A percentile compares a stretch with the other conserved stretches of the same genome.
Conservation (phyloP, 2,329 filamentous ascomycete genomes). For the Pseudogymnoascus sp. region DNA sequence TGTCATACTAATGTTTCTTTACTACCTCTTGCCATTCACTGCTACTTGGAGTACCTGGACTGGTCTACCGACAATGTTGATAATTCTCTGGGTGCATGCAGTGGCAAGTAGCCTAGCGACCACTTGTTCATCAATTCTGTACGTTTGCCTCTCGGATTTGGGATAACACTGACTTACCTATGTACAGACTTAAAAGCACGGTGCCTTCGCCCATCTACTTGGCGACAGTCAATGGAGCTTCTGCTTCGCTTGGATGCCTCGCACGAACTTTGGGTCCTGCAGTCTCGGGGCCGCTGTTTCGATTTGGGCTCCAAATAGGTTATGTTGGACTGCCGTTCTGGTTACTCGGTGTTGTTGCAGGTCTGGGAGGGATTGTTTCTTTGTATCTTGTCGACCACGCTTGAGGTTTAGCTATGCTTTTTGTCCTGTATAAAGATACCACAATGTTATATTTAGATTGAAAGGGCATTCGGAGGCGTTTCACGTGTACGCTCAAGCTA, state of each 20-base stretch:
- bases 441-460: too few relatives aligned
- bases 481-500: too few relatives aligned
- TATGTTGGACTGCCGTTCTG: constrained; percentile 5
- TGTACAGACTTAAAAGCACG: neutral
- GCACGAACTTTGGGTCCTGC: neutral
- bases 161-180: neutral
- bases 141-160: neutral
- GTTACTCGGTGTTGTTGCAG: neutral
- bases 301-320: neutral
- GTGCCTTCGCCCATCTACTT: neutral
- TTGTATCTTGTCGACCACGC: neutral
- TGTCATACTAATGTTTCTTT: neutral
- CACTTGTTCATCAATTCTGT: neutral
- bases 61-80: neutral
- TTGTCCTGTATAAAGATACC: neutral
- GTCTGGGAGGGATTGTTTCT: neutral
- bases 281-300: neutral
- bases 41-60: neutral
- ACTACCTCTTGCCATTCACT: neutral
- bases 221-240: constrained; percentile 1
- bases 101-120: neutral
- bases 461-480: too few relatives aligned
- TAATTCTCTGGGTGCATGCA: neutral
- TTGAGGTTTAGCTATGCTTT: neutral
- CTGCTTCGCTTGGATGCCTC: constrained; percentile 7